These are phyloP conservation scores for Pythium dissimile DNA, from an alignment of 352 stramenopile species.

Conservation along the genomic window DNA sequence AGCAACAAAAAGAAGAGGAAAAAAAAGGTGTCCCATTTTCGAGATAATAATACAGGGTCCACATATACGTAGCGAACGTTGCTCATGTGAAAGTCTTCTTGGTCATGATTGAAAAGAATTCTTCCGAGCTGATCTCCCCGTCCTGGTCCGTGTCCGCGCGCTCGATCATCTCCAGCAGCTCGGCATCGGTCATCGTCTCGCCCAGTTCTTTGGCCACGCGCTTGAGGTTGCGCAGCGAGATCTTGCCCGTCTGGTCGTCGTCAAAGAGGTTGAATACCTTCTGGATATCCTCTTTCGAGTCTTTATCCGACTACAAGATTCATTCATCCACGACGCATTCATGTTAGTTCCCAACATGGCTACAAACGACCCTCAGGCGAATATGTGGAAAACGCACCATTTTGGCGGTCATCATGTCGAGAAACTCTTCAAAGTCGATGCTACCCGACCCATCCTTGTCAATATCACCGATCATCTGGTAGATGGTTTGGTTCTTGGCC, in stretches of 20 bases:
- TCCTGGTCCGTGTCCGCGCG: conserved; percentile 94
- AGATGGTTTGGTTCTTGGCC: conserved; percentile 97
- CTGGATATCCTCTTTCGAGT: conserved; percentile 95
- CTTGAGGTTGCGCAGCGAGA: conserved; percentile 97
- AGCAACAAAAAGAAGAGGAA: background rate
- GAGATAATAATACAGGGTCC: conserved; percentile 18
- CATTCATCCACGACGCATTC: background rate
- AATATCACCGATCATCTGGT: conserved; percentile 97
- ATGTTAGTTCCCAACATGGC: background rate
- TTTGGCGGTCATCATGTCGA: conserved; percentile 96
- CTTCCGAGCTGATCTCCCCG: conserved; percentile 96
- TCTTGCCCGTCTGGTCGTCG: conserved; percentile 96
- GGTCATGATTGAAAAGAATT: conserved; percentile 99
- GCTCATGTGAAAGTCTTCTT: conserved; percentile 90
- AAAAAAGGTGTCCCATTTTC: background rate
- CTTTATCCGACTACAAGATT: conserved; percentile 90
- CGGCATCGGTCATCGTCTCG: conserved; percentile 98
- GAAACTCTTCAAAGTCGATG: conserved; percentile 97
- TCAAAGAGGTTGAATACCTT: conserved; percentile 97
- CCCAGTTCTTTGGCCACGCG: conserved; percentile 97
- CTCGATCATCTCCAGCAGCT: conserved; percentile 99
- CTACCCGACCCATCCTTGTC: conserved; percentile 95
- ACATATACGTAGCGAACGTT: conserved; percentile 8
- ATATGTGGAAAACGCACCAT: conserved; percentile 50
- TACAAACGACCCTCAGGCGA: background rate